Percentiles rank a stretch among this genome's conserved stretches.
These are phyloP conservation scores for Candida sp. DNA, from an alignment of 1,139 yeast genomes.

Conservation along the genomic window DNA sequence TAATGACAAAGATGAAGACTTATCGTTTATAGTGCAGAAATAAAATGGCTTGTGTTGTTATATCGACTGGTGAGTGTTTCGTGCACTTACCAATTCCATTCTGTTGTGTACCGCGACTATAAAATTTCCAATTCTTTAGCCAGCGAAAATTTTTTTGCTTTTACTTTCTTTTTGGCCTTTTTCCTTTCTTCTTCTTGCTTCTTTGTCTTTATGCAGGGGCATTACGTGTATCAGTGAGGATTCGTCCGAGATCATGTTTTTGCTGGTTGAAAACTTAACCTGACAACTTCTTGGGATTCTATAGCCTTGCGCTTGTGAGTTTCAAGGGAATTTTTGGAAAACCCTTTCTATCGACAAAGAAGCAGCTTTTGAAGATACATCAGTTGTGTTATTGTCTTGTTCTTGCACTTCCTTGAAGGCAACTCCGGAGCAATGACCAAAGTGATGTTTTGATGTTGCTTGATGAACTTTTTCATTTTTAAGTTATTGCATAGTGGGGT, in stretches of 20 bases:
- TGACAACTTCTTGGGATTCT: conserved; percentile 87
- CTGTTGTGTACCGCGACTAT: not conserved
- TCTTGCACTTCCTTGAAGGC: conserved; percentile 42
- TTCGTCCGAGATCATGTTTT: conserved; percentile 99
- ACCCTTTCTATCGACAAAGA: conserved; percentile 8
- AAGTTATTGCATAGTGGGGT: conserved; percentile 11
- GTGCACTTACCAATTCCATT: conserved; percentile 2
- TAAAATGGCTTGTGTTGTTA: not conserved
- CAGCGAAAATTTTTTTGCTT: conserved; percentile 3
- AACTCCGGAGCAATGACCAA: not conserved
- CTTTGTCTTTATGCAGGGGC: conserved; percentile 99
- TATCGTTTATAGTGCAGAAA: conserved; percentile 7
- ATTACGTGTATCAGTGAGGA: conserved; percentile 99
- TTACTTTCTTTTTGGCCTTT: conserved; percentile 4
- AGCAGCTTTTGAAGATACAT: no score
- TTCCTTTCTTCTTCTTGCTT: conserved; percentile 25
- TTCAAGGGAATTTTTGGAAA: conserved; percentile 82
- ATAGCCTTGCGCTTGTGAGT: conserved; percentile 45
- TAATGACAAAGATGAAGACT: conserved; percentile 1
- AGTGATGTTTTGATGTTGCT: not conserved
- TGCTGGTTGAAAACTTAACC: conserved; percentile 99
- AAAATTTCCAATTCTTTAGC: conserved; percentile 8
- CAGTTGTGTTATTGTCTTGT: not conserved
- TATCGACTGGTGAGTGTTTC: not conserved
- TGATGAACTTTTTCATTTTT: conserved; percentile 10